Percentiles rank a stretch among this genome's conserved stretches.
phyloP scores from a whole-genome alignment of 176 grass and related monocot genomes.

The Triticum turgidum region DNA sequence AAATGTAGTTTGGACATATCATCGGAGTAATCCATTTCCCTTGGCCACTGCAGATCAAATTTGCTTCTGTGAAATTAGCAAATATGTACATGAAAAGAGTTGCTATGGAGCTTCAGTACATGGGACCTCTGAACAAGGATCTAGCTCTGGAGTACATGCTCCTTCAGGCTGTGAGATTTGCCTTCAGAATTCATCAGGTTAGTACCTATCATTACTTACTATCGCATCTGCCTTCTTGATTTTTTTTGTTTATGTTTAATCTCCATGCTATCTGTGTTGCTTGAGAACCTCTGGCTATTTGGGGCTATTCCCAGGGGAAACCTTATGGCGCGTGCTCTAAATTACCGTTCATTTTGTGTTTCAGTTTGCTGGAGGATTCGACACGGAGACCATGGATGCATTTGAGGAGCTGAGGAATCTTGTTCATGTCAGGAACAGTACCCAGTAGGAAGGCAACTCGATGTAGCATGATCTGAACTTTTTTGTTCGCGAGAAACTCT shows the following conservation, averaged over 20 bases:
- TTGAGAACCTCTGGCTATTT: neutral
- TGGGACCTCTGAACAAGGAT: constrained; percentile 90
- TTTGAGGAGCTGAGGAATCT: constrained; percentile 96
- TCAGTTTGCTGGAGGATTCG: constrained; percentile 97
- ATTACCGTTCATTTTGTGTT: neutral
- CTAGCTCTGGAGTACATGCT: constrained; percentile 97
- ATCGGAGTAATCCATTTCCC: neutral
- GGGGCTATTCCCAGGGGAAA: neutral
- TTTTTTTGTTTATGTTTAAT: neutral
- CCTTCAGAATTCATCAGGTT: constrained; percentile 98
- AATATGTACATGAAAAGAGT: constrained; percentile 98
- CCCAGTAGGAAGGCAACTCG: constrained; percentile 32
- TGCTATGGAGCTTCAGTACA: constrained; percentile 85
- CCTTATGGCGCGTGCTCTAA: neutral
- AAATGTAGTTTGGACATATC: neutral
- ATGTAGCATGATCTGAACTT: neutral
- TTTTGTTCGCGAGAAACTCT: neutral
- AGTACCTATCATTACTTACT: neutral
- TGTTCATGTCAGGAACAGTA: constrained; percentile 82
- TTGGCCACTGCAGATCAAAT: constrained; percentile 75
- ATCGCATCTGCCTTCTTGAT: neutral
- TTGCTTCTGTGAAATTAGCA: constrained; percentile 91
- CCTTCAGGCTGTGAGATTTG: constrained; percentile 96
- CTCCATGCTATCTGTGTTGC: neutral
- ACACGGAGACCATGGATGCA: constrained; percentile 89